Conservation (phyloP, 495 filamentous ascomycete species). For the Aspergillus cristatus region DNA sequence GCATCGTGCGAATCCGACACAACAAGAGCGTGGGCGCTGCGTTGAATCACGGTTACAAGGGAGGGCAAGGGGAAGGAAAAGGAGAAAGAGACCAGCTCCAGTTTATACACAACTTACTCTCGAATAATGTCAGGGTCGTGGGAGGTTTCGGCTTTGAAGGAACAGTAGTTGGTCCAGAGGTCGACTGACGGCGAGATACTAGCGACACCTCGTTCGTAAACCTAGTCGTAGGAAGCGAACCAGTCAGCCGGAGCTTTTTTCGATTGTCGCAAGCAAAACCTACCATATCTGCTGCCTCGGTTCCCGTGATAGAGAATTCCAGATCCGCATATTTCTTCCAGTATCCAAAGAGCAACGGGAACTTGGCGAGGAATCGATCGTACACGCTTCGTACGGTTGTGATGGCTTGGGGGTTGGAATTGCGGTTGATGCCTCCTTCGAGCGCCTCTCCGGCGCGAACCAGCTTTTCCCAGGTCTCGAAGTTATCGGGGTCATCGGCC, state of each 20-base stretch:
- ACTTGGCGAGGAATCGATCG: constrained; percentile 90
- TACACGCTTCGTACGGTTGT: constrained; percentile 74
- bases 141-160: constrained; percentile 93
- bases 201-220: constrained; percentile 91
- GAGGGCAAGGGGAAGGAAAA: constrained; percentile 25
- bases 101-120: constrained; percentile 88
- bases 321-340: constrained; percentile 99
- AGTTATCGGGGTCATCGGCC: constrained; percentile 77
- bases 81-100: constrained; percentile 65
- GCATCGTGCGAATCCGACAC: constrained; percentile 25
- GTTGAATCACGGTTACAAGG: constrained; percentile 28
- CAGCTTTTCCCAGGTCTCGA: constrained; percentile 91
- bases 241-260: no score
- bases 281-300: constrained; percentile 97
- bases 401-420: constrained; percentile 91
- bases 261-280: constrained; percentile 8
- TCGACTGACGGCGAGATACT: constrained; percentile 91
- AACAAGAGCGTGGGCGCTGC: constrained; percentile 30
- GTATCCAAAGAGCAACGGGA: constrained; percentile 92
- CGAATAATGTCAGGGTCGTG: constrained; percentile 91
- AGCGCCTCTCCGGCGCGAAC: constrained; percentile 72
- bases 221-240: constrained; percentile 38
- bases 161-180: constrained; percentile 93
- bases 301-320: constrained; percentile 93
- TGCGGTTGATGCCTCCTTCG: constrained; percentile 90